These are phyloP conservation scores for Pseudogymnoascus sp. DNA, from an alignment of 2,329 filamentous ascomycete genomes.

Conservation along the genomic window DNA sequence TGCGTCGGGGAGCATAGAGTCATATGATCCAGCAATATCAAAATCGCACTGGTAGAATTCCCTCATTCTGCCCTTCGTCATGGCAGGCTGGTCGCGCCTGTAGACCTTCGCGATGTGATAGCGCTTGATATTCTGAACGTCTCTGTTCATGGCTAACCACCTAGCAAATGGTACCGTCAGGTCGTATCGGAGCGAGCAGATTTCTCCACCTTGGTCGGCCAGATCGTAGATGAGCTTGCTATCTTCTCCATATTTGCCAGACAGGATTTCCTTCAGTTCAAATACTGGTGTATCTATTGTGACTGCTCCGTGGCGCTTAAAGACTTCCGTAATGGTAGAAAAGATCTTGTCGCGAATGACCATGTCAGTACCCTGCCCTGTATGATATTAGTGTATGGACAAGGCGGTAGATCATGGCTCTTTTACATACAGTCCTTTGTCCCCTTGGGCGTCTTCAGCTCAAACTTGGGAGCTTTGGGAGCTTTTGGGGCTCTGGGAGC, in stretches of 20 bases:
- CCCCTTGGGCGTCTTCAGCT: constrained; percentile 83
- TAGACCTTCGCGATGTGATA: constrained; percentile 96
- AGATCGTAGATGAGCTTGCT: constrained; percentile 88
- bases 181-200: constrained; percentile 78
- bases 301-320: constrained; percentile 75
- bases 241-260: constrained; percentile 89
- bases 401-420: background rate
- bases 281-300: constrained; percentile 79
- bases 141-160: constrained; percentile 81
- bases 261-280: constrained; percentile 76
- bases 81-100: constrained; percentile 71
- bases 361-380: constrained; percentile 67
- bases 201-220: constrained; percentile 78
- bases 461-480: constrained; percentile 45
- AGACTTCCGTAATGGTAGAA: constrained; percentile 65
- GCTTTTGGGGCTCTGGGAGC: constrained; percentile 16
- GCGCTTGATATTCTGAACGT: constrained; percentile 76
- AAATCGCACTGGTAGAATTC: constrained; percentile 98
- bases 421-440: constrained; percentile 65
- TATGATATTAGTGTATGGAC: constrained; percentile 11
- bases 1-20: constrained; percentile 85
- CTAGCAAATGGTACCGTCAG: constrained; percentile 85
- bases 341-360: constrained; percentile 77
- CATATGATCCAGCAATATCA: constrained; percentile 82
- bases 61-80: constrained; percentile 86